A percentile compares a stretch with the other conserved stretches of the same genome.
These are phyloP conservation scores for Fusarium brevicatenulatum DNA, from an alignment of 2,329 filamentous ascomycete species.

Conservation along the genomic window DNA sequence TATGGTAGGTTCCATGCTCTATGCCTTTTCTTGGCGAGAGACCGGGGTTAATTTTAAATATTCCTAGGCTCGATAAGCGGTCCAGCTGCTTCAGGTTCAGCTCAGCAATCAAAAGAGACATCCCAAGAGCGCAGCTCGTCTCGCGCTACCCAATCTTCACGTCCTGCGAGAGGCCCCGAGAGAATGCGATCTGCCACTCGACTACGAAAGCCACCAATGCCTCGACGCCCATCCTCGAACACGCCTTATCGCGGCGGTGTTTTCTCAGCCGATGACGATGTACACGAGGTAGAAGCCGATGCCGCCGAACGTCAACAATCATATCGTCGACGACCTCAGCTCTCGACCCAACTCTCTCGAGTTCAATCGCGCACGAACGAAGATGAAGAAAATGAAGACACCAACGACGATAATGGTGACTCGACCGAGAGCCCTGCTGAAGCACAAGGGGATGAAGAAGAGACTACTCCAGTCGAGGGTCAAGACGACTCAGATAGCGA, in stretches of 20 bases:
- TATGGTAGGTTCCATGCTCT: conserved; percentile 60
- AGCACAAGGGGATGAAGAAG: conserved; percentile 46
- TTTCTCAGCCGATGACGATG: conserved; percentile 92
- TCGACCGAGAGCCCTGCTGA: conserved; percentile 43
- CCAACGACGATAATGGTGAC: conserved; percentile 35
- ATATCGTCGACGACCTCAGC: conserved; percentile 50
- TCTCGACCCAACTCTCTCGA: conserved; percentile 51
- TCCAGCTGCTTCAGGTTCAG: conserved; percentile 41
- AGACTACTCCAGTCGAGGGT: conserved; percentile 54
- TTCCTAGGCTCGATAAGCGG: conserved; percentile 43
- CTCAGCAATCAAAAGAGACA: conserved; percentile 50
- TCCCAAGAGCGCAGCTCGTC: conserved; percentile 52
- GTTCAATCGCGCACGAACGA: conserved; percentile 53
- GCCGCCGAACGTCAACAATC: conserved; percentile 59
- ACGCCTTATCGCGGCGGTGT: conserved; percentile 83
- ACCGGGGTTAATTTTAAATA: conserved; percentile 26
- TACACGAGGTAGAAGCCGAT: conserved; percentile 81
- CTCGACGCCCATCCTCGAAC: conserved; percentile 75
- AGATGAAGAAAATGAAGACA: conserved; percentile 28
- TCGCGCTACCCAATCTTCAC: conserved; percentile 49
- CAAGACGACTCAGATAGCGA: conserved; percentile 73
- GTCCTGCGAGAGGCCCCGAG: conserved; percentile 57
- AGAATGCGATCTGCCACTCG: conserved; percentile 59
- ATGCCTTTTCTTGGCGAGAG: conserved; percentile 12
- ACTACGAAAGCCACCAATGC: conserved; percentile 77